Evolutionary conservation across 1,139 yeast species (phyloP).

Genomic region (Pichia sp.): DNA sequence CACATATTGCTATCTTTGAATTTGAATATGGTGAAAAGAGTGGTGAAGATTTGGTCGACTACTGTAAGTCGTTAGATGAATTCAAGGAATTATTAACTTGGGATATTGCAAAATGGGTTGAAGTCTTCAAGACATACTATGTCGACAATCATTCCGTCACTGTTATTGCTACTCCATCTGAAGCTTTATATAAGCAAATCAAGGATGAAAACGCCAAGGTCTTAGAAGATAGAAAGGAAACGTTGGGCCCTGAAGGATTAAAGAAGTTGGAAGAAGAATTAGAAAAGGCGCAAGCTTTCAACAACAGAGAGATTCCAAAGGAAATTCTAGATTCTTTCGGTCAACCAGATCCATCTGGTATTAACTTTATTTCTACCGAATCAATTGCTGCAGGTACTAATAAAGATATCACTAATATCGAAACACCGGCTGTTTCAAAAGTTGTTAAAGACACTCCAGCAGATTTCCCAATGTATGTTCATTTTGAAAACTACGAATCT

Average conservation of each 20-base stretch:
- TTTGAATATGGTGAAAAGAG: slow-evolving; percentile 73
- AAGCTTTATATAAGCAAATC: slow-evolving; percentile 50
- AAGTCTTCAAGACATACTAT: slow-evolving; percentile 50
- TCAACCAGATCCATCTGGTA: slow-evolving; percentile 73
- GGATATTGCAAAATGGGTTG: slow-evolving; percentile 68
- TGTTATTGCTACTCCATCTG: slow-evolving; percentile 77
- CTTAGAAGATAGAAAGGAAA: slow-evolving; percentile 45
- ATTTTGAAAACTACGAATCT: slow-evolving; percentile 77
- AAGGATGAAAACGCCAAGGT: slow-evolving; percentile 53
- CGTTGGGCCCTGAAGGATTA: slow-evolving; percentile 64
- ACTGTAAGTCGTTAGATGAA: slow-evolving; percentile 56
- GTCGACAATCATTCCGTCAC: slow-evolving; percentile 68
- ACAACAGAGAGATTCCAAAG: slow-evolving; percentile 76
- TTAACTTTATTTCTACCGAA: slow-evolving; percentile 67
- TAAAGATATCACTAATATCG: slow-evolving; percentile 22
- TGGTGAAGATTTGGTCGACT: slow-evolving; percentile 55
- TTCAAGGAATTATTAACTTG: slow-evolving; percentile 61
- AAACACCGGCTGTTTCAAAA: slow-evolving; percentile 29
- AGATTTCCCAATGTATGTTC: slow-evolving; percentile 66
- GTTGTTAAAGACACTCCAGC: slow-evolving; percentile 44
- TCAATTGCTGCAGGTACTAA: slow-evolving; percentile 55
- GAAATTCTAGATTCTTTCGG: slow-evolving; percentile 57
- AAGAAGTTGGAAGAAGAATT: slow-evolving; percentile 48
- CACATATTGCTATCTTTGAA: slow-evolving; percentile 70
- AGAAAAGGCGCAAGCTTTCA: slow-evolving; percentile 60